These are phyloP conservation scores for Chlorophyllum brunneum DNA, from an alignment of 768 basidiomycete species.

Conservation along the genomic window DNA sequence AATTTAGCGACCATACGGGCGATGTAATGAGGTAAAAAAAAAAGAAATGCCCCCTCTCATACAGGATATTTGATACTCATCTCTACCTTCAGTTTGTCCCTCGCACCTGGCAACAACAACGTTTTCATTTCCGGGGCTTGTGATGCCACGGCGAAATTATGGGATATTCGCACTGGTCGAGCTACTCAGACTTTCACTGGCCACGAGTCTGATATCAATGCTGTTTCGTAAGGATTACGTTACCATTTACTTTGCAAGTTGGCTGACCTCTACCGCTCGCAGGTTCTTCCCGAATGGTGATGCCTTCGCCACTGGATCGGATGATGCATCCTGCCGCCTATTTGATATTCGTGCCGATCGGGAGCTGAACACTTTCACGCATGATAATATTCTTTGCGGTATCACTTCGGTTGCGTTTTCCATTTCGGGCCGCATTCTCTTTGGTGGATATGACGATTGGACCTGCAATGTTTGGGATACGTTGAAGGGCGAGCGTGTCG, in stretches of 20 bases:
- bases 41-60: too few relatives aligned
- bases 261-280: conserved; percentile 15
- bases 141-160: conserved; percentile 96
- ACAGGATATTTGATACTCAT: conserved; percentile 13
- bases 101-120: conserved; percentile 82
- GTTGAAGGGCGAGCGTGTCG: conserved; percentile 95
- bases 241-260: conserved; percentile 12
- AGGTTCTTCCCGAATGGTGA: conserved; percentile 99
- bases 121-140: conserved; percentile 99
- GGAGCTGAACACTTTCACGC: conserved; percentile 94
- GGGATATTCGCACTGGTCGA: conserved; percentile 97
- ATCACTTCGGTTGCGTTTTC: conserved; percentile 99
- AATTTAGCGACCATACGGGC: conserved; percentile 98
- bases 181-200: conserved; percentile 98
- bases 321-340: conserved; percentile 96
- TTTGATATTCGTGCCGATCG: conserved; percentile 98
- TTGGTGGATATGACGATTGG: conserved; percentile 99
- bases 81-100: conserved; percentile 64
- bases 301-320: conserved; percentile 97
- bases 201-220: conserved; percentile 98
- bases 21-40: conserved; percentile 99
- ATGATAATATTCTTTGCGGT: conserved; percentile 98
- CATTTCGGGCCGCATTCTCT: conserved; percentile 93
- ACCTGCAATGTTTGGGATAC: conserved; percentile 99
- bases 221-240: conserved; percentile 76